Conservation (phyloP, 1,284 basidiomycete species). For the Naganishia sp. region DNA sequence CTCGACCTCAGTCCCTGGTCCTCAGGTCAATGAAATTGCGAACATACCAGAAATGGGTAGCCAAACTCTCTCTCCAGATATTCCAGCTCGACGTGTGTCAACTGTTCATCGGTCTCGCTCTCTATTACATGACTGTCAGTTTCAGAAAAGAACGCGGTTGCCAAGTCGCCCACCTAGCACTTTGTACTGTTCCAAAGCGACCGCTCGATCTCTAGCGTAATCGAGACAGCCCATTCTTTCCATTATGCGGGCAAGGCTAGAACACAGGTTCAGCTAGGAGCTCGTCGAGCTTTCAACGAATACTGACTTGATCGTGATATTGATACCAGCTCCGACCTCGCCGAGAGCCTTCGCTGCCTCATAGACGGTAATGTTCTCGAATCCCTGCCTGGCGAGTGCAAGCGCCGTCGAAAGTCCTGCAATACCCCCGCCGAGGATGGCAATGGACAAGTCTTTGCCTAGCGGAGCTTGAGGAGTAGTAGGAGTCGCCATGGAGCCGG, state of each 20-base stretch:
- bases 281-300: not conserved
- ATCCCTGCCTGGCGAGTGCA: conserved; percentile 42
- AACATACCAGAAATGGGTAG: conserved; percentile 41
- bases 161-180: conserved; percentile 39
- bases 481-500: conserved; percentile 9
- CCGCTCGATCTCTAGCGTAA: conserved; percentile 40
- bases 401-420: conserved; percentile 44
- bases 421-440: conserved; percentile 41
- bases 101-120: conserved; percentile 42
- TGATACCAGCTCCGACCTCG: conserved; percentile 49
- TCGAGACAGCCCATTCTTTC: conserved; percentile 41
- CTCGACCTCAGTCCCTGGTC: not conserved
- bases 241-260: conserved; percentile 40
- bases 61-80: conserved; percentile 46
- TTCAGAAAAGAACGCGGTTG: not conserved
- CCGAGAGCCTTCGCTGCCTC: conserved; percentile 42
- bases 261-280: not conserved
- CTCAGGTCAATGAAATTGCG: not conserved
- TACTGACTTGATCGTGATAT: conserved; percentile 43
- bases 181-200: conserved; percentile 42
- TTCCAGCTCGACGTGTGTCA: conserved; percentile 43
- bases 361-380: conserved; percentile 43
- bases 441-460: conserved; percentile 10
- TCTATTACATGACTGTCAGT: conserved; percentile 33
- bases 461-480: conserved; percentile 25